Evolutionary conservation across 1,284 basidiomycete genomes (phyloP).

Genomic region (Afroboletus lepidellus): DNA sequence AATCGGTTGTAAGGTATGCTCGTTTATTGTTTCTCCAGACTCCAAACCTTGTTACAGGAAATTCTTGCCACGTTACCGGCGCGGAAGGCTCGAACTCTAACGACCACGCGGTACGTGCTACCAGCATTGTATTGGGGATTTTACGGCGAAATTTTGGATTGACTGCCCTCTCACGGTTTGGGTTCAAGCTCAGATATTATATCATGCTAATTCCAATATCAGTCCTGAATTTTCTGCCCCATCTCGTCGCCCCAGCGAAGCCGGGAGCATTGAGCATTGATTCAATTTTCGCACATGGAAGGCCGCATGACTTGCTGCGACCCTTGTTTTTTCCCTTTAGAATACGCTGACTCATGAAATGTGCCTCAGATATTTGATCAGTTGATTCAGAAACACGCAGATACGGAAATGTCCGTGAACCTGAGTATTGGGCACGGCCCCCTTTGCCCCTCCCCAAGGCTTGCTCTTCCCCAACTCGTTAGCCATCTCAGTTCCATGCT

Average conservation of each 20-base stretch:
- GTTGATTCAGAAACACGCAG: constrained; percentile 8
- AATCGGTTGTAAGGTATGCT: constrained; percentile 26
- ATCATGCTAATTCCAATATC: background rate
- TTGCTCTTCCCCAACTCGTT: background rate
- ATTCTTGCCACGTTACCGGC: constrained; percentile 2
- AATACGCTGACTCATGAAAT: constrained; percentile 13
- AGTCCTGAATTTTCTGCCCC: background rate
- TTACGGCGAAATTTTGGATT: background rate
- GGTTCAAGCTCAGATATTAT: constrained; percentile 14
- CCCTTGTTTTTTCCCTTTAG: constrained; percentile 6
- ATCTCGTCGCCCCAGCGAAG: background rate
- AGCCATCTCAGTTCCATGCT: background rate
- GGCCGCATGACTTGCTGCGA: background rate
- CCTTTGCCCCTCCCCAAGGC: constrained; percentile 1
- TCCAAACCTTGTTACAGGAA: constrained; percentile 24
- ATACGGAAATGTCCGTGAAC: constrained; percentile 22
- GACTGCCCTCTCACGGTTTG: constrained; percentile 12
- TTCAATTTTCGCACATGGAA: constrained; percentile 8
- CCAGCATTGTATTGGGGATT: background rate
- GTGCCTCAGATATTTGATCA: constrained; percentile 7
- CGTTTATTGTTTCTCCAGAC: constrained; percentile 10
- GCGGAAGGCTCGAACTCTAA: constrained; percentile 5
- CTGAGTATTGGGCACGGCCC: background rate
- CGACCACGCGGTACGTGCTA: constrained; percentile 15
- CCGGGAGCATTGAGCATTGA: constrained; percentile 2